Conservation (phyloP, 2,329 filamentous ascomycete species). For the Cercospora nicotianae region DNA sequence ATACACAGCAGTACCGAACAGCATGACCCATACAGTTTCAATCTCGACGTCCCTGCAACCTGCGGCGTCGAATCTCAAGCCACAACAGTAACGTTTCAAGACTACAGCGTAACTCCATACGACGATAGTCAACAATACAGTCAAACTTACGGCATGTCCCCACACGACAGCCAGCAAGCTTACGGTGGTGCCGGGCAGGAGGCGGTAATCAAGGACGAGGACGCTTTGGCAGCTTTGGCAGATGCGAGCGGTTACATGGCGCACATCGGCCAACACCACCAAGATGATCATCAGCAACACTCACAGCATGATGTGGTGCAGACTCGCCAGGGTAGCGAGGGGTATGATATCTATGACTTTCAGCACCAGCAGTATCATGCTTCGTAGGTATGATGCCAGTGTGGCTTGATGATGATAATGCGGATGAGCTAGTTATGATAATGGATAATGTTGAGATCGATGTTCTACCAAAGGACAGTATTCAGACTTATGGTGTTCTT, state of each 20-base stretch:
- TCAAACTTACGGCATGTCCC: neutral
- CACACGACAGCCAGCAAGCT: conserved; percentile 2
- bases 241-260: conserved; percentile 9
- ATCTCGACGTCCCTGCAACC: neutral
- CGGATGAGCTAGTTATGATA: neutral
- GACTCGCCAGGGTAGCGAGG: neutral
- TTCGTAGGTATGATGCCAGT: neutral
- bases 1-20: neutral
- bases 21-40: neutral
- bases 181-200: conserved; percentile 24
- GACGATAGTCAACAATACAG: neutral
- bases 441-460: neutral
- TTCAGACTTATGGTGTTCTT: no score
- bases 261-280: neutral
- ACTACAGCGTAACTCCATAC: conserved; percentile 3
- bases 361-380: neutral
- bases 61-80: neutral
- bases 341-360: neutral
- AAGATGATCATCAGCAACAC: neutral
- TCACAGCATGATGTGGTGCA: neutral
- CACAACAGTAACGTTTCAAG: neutral
- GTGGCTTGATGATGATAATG: neutral
- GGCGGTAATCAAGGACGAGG: conserved; percentile 11
- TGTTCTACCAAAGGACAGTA: no score
- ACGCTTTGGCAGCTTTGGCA: conserved; percentile 15